Percentiles rank a stretch among this genome's conserved stretches.
phyloP scores from a whole-genome alignment of 805 yeast species.

The Saturnispora kantuleensis region DNA sequence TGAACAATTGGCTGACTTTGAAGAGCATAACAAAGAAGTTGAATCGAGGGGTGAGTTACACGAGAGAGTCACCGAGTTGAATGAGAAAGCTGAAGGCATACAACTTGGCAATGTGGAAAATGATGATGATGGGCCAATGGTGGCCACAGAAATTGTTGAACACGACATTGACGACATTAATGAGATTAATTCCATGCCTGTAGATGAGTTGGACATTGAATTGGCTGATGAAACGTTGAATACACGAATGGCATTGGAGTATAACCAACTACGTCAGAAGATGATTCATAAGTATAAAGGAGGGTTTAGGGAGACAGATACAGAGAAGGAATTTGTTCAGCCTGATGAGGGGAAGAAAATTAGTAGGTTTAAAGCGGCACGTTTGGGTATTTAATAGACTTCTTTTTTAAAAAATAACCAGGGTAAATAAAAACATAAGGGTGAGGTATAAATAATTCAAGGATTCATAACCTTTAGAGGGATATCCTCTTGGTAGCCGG shows the following conservation, averaged over 20 bases:
- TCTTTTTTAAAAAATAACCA: background rate
- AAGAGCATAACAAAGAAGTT: conserved; percentile 37
- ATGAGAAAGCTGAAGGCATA: conserved; percentile 3
- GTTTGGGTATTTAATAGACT: conserved; percentile 17
- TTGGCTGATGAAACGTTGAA: conserved; percentile 29
- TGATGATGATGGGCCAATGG: conserved; percentile 29
- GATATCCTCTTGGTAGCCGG: conserved; percentile 21
- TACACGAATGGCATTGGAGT: conserved; percentile 44
- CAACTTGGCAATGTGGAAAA: conserved; percentile 12
- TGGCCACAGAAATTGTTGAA: conserved; percentile 37
- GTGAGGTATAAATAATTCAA: background rate
- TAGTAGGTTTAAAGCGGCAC: conserved; percentile 62
- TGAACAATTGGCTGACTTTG: conserved; percentile 44
- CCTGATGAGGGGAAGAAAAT: conserved; percentile 45
- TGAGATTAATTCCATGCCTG: conserved; percentile 14
- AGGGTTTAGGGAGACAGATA: conserved; percentile 36
- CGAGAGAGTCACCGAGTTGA: conserved; percentile 11
- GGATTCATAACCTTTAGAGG: conserved; percentile 16
- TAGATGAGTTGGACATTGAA: conserved; percentile 23
- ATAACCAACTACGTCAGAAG: conserved; percentile 44
- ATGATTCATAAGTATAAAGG: conserved; percentile 36
- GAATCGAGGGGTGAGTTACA: conserved; percentile 25
- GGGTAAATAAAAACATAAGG: background rate
- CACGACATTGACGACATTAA: conserved; percentile 26
- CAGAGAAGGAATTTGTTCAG: conserved; percentile 55